Conservation (phyloP, 805 yeast genomes). For the Cyberlindnera mrakii region DNA sequence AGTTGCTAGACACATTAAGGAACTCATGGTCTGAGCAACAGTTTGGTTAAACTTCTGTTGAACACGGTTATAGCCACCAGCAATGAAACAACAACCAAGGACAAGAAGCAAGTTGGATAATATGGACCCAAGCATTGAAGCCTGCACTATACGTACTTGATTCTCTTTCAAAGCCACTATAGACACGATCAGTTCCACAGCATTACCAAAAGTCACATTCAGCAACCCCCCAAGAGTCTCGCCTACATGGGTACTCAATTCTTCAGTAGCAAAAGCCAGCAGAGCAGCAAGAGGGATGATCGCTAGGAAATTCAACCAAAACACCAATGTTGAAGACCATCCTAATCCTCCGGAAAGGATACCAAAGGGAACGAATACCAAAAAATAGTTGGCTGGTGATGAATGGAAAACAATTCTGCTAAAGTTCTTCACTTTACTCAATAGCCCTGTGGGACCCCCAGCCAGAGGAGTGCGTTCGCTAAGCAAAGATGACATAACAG, state of each 20-base stretch:
- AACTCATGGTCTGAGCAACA: constrained; percentile 96
- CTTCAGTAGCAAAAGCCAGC: constrained; percentile 90
- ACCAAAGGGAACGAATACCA: constrained; percentile 88
- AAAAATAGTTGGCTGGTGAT: constrained; percentile 69
- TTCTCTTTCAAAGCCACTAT: constrained; percentile 80
- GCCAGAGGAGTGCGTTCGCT: no score
- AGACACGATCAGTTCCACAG: constrained; percentile 93
- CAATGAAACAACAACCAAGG: constrained; percentile 90
- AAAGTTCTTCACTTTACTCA: not conserved
- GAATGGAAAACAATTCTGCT: constrained; percentile 33
- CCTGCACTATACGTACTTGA: constrained; percentile 92
- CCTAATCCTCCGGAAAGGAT: constrained; percentile 58
- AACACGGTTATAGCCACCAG: constrained; percentile 82
- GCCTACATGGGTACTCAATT: constrained; percentile 80
- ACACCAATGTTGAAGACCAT: constrained; percentile 50
- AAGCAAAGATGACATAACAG: no score
- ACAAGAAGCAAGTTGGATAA: constrained; percentile 84
- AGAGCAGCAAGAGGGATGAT: constrained; percentile 90
- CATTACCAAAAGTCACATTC: constrained; percentile 97
- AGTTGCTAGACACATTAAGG: constrained; percentile 85
- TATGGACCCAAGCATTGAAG: constrained; percentile 94
- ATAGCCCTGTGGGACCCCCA: no score
- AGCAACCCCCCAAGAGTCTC: constrained; percentile 89
- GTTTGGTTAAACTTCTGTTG: constrained; percentile 92
- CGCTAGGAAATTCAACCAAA: constrained; percentile 77